Conservation (phyloP, 352 stramenopile species). For the Peronospora farinosa region DNA sequence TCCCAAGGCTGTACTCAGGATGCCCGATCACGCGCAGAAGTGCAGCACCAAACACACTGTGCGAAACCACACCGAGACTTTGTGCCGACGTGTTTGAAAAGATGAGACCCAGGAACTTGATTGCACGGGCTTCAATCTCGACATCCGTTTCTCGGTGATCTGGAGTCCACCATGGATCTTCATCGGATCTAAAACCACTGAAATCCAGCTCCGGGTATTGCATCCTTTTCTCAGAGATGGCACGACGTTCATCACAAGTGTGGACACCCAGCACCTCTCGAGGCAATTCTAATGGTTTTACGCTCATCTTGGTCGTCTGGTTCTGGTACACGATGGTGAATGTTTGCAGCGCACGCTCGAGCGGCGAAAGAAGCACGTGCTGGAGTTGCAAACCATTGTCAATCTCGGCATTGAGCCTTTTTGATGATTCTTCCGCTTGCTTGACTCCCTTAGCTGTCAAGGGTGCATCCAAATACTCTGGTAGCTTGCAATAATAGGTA, state of each 20-base stretch:
- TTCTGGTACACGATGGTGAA: conserved; percentile 22
- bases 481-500: conserved; percentile 22
- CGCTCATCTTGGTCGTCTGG: conserved; percentile 12
- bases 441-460: conserved; percentile 18
- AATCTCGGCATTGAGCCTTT: conserved; percentile 16
- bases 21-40: conserved; percentile 25
- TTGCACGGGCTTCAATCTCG: conserved; percentile 18
- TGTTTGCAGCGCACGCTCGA: conserved; percentile 21
- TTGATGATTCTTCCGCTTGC: conserved; percentile 15
- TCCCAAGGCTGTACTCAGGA: conserved; percentile 25
- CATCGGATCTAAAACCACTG: conserved; percentile 15
- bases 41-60: conserved; percentile 27
- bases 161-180: conserved; percentile 26
- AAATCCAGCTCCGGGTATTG: conserved; percentile 23
- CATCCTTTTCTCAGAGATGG: conserved; percentile 18
- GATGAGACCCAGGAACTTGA: conserved; percentile 16
- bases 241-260: conserved; percentile 22
- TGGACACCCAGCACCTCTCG: conserved; percentile 20
- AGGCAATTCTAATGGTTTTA: conserved; percentile 17
- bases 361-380: conserved; percentile 22
- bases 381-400: conserved; percentile 12
- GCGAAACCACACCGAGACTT: conserved; percentile 21
- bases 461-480: conserved; percentile 23
- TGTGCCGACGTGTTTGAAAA: conserved; percentile 18
- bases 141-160: conserved; percentile 17